Evolutionary conservation across 306 rosid species (phyloP).

Genomic region (Medicago lupulina): DNA sequence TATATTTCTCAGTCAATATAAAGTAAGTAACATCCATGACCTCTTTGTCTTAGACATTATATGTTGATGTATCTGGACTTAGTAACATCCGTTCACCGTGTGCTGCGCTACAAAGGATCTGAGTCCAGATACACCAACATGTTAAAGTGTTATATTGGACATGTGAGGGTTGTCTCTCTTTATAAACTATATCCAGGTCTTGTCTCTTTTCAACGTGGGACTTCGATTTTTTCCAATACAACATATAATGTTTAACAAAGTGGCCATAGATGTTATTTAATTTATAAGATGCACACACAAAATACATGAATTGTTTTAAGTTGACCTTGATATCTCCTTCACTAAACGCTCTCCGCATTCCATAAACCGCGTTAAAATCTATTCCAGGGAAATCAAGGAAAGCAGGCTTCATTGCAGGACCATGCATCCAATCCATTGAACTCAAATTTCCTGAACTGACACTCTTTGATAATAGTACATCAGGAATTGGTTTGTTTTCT

Average conservation of each 20-base stretch:
- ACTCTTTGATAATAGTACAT: slow-evolving; percentile 66
- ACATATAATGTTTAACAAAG: too few species aligned
- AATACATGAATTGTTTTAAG: slow-evolving; percentile 28
- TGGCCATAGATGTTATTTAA: not conserved
- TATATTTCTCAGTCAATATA: too few species aligned
- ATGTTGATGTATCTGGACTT: too few species aligned
- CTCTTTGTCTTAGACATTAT: too few species aligned
- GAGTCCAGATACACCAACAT: too few species aligned
- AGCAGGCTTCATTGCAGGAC: slow-evolving; percentile 58
- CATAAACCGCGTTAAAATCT: slow-evolving; percentile 62
- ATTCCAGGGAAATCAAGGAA: slow-evolving; percentile 74
- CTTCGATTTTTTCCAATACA: not conserved
- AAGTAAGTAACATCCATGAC: too few species aligned
- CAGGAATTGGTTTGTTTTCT: slow-evolving; percentile 58
- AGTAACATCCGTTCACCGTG: too few species aligned
- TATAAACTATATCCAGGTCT: not conserved
- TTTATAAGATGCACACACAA: not conserved
- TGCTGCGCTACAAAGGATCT: too few species aligned
- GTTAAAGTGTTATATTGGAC: too few species aligned
- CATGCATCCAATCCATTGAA: slow-evolving; percentile 79
- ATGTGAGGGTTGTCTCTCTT: not conserved
- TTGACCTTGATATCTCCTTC: slow-evolving; percentile 96
- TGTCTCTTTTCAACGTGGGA: not conserved
- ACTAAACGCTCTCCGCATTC: slow-evolving; percentile 89
- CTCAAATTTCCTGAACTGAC: slow-evolving; percentile 70